Evolutionary conservation across 75 land plant species (phyloP), one percentile per base, ranked within the genome.

Genomic region (Pinus taeda): DNA sequence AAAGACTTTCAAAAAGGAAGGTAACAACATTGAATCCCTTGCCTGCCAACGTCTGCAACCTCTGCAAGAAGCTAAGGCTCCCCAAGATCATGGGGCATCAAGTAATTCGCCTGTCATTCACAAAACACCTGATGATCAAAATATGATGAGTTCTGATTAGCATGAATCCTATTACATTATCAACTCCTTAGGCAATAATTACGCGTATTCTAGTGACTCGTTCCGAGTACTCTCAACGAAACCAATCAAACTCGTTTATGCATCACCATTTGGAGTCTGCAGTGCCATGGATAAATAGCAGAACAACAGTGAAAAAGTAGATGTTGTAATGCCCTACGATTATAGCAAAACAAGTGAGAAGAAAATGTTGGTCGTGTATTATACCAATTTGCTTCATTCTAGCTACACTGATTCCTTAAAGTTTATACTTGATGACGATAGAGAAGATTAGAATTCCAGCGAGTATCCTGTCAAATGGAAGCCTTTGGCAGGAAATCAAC

Each of bases 161-260:
- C 55, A 49, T 49, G 55, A 49, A 49, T 2, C 55, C 55, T 49
- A 49, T 49, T 49, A 49, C 9, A 49, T 12, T 9, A 11, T 49
- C 55, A 9, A 22, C 8, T 49, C 12, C 55, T 67, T 49, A 0
- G 71, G 36, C 6, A 42, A 39, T 15, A 67, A 67, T 42, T 67
- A 67, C 39, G 20, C 71, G 12, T 67, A 67, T 15, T 67, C 71
- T 3, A 67, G 71, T n/a, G 71, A 67, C 71, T 67, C 22, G 3
- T 67, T 49, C 71, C 45, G 39, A 67, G 55, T 49, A 9, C 71
- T 36, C 9, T 67, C 71, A 6, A 67, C 45, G 0, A 42, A 66
- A 18, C 18, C 70, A 66, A 66, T 66, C 45, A 45, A 66, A 20
- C 70, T 30, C 1, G 55, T 49, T 11, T 9, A 12, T 49, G 55